Evolutionary conservation across 2,329 filamentous ascomycete species (phyloP).

Genomic region (Dactylellina cionopaga): DNA sequence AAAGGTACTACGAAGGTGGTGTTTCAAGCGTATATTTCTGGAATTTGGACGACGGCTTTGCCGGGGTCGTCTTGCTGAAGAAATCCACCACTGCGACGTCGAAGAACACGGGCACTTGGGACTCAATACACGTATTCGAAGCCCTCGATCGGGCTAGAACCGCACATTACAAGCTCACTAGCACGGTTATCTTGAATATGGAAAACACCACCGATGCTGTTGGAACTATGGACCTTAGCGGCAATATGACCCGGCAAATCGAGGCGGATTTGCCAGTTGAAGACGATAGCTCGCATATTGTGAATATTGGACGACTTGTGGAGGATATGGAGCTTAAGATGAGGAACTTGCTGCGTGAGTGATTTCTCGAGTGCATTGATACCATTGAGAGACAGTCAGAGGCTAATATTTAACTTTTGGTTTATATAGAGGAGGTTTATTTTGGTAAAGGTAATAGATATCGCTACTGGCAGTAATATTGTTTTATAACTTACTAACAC

Average conservation of each 20-base stretch:
- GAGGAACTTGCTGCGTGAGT: slow-evolving; percentile 84
- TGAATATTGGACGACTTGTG: slow-evolving; percentile 87
- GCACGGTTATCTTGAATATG: slow-evolving; percentile 91
- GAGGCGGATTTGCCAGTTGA: slow-evolving; percentile 91
- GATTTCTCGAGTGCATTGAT: background rate
- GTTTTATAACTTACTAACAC: background rate
- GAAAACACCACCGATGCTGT: slow-evolving; percentile 74
- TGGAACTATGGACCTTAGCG: slow-evolving; percentile 88
- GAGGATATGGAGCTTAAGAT: slow-evolving; percentile 99
- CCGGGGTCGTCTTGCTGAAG: slow-evolving; percentile 93
- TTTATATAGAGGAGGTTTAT: slow-evolving; percentile 82
- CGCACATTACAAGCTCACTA: slow-evolving; percentile 97
- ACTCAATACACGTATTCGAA: slow-evolving; percentile 98
- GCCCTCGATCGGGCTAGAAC: slow-evolving; percentile 89
- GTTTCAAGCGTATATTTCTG: slow-evolving; percentile 97
- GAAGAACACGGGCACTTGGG: slow-evolving; percentile 84
- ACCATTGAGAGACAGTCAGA: slow-evolving; percentile 8
- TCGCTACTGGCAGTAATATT: too few relatives aligned
- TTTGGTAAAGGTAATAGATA: slow-evolving; percentile 76
- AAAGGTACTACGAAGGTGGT: slow-evolving; percentile 88
- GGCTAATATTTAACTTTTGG: slow-evolving; percentile 34
- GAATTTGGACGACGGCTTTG: slow-evolving; percentile 98
- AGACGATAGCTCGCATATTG: slow-evolving; percentile 90
- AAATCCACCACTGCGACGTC: slow-evolving; percentile 77
- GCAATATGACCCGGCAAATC: slow-evolving; percentile 97